phyloP scores from a whole-genome alignment of 2,329 filamentous ascomycete species.

The Cryoendolithus antarcticus region DNA sequence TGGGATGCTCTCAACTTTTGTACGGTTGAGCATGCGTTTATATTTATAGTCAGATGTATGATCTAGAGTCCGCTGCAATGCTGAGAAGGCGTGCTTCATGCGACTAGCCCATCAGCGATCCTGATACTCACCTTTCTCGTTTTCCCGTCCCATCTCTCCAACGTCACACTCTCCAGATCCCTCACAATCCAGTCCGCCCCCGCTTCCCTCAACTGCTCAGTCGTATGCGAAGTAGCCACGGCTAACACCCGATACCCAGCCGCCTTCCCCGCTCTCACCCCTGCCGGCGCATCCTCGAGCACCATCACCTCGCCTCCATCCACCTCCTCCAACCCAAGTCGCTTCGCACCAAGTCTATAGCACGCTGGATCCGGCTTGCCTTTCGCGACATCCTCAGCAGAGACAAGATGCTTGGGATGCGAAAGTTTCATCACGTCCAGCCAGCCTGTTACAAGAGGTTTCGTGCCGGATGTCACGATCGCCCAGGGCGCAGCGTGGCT shows the following conservation, averaged over 20 bases:
- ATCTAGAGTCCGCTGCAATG: no score
- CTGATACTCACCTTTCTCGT: slow-evolving; percentile 54
- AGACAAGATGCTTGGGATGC: slow-evolving; percentile 34
- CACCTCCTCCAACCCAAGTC: slow-evolving; percentile 26
- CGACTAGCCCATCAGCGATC: slow-evolving; percentile 48
- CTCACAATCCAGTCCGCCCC: slow-evolving; percentile 80
- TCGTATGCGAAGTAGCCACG: slow-evolving; percentile 71
- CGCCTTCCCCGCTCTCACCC: slow-evolving; percentile 69
- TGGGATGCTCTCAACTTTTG: no score
- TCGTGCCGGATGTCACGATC: slow-evolving; percentile 50
- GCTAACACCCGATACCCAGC: slow-evolving; percentile 77
- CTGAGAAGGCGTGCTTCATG: no score
- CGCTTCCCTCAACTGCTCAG: slow-evolving; percentile 58
- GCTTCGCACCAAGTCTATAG: slow-evolving; percentile 32
- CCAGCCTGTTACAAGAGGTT: slow-evolving; percentile 37
- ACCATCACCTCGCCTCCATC: slow-evolving; percentile 48
- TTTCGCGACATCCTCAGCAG: slow-evolving; percentile 35
- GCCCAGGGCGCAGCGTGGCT: slow-evolving; percentile 59
- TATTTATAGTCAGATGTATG: no score
- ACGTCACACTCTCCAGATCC: slow-evolving; percentile 61
- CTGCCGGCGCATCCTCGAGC: slow-evolving; percentile 79
- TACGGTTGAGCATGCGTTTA: no score
- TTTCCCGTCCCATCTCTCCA: slow-evolving; percentile 43
- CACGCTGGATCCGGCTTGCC: slow-evolving; percentile 41
- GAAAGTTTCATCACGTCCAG: slow-evolving; percentile 37